Conservation (phyloP, 768 basidiomycete genomes). For the Termitomyces sp. region DNA sequence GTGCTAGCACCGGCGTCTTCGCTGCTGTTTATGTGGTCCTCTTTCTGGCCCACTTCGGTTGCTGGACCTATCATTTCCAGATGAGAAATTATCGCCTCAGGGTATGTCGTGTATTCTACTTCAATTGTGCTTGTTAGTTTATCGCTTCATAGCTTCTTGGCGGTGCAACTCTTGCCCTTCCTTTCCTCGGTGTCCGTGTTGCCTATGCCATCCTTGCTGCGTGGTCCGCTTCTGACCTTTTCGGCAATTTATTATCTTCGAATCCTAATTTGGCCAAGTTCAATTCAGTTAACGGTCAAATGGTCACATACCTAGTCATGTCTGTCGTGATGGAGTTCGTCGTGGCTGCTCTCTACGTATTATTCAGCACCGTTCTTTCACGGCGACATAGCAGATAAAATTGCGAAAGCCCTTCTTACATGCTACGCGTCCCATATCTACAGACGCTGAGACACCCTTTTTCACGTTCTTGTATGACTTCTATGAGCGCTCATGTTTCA, state of each 20-base stretch:
- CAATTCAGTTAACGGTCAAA: constrained; percentile 53
- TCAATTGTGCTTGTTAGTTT: background rate
- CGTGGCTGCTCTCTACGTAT: constrained; percentile 43
- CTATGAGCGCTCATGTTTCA: background rate
- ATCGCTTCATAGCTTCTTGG: constrained; percentile 43
- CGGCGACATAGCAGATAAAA: constrained; percentile 20
- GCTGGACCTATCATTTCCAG: constrained; percentile 44
- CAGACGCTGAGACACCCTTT: constrained; percentile 2
- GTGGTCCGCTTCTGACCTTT: constrained; percentile 49
- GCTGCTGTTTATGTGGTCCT: constrained; percentile 37
- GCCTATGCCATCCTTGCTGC: constrained; percentile 57
- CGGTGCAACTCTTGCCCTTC: constrained; percentile 52
- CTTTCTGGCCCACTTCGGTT: constrained; percentile 35
- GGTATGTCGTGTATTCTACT: constrained; percentile 25
- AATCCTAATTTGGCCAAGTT: constrained; percentile 48
- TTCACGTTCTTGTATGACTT: constrained; percentile 5
- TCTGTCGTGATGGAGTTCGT: constrained; percentile 58
- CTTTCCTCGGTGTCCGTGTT: constrained; percentile 55
- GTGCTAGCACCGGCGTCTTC: constrained; percentile 39
- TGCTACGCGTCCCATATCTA: background rate
- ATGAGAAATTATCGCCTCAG: constrained; percentile 42
- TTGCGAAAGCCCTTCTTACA: background rate
- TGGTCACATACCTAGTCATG: constrained; percentile 56
- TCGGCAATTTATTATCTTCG: constrained; percentile 31
- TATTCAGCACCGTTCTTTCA: constrained; percentile 41